A percentile compares a stretch with the other conserved stretches of the same genome.
Evolutionary conservation across 148 eudicot genomes (phyloP).

Genomic region (Oxyria digyna): DNA sequence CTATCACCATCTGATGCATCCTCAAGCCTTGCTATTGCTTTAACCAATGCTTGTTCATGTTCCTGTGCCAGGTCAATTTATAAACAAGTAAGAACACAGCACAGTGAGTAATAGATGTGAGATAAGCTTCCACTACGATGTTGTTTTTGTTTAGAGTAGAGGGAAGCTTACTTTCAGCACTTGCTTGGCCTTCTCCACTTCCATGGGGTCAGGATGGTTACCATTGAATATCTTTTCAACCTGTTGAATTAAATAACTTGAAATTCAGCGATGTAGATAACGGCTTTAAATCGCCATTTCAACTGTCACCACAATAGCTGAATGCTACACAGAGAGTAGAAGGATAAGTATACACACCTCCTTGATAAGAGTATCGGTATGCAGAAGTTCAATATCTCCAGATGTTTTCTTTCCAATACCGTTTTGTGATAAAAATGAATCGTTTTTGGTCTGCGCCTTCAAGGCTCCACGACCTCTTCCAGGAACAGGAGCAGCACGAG

Average conservation of each 20-base stretch:
- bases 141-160: too few relatives aligned
- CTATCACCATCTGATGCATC: conserved; percentile 79
- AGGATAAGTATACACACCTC: conserved; percentile 26
- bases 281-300: neutral
- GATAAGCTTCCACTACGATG: too few relatives aligned
- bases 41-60: conserved; percentile 63
- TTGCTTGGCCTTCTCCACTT: conserved; percentile 74
- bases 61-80: conserved; percentile 36
- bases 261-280: neutral
- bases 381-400: conserved; percentile 52
- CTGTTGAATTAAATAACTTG: conserved; percentile 14
- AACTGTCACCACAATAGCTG: neutral
- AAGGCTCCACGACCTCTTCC: conserved; percentile 47
- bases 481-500: conserved; percentile 26
- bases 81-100: too few relatives aligned
- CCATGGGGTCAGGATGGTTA: conserved; percentile 44
- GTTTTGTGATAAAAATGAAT: conserved; percentile 30
- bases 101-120: too few relatives aligned
- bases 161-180: conserved; percentile 38
- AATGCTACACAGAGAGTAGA: neutral
- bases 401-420: conserved; percentile 39
- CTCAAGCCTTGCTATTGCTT: conserved; percentile 72
- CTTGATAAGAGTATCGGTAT: conserved; percentile 54
- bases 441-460: conserved; percentile 33
- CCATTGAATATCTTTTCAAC: conserved; percentile 55